phyloP scores from a whole-genome alignment of 1,139 yeast species.

The Geotrichum phurueaensis region DNA sequence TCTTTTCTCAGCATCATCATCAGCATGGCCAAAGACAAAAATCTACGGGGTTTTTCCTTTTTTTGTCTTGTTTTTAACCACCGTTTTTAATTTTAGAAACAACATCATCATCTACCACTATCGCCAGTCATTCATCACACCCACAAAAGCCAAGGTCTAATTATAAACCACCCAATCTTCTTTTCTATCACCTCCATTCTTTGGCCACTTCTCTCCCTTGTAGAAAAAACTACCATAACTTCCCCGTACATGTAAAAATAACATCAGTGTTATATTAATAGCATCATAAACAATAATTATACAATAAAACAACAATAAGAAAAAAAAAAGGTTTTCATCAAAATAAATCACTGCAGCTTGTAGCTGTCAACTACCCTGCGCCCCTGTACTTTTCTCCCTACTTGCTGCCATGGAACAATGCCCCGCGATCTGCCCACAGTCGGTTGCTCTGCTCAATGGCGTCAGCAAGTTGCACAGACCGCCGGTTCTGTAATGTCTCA shows the following conservation, averaged over 20 bases:
- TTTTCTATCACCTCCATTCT: no score
- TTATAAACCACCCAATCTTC: no score
- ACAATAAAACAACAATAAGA: not conserved
- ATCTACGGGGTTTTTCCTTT: not conserved
- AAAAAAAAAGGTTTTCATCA: not conserved
- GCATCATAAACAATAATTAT: no score
- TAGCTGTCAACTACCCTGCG: not conserved
- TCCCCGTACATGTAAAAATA: no score
- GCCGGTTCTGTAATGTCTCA: conserved; percentile 4
- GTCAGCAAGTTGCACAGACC: conserved; percentile 8
- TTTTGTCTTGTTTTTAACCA: not conserved
- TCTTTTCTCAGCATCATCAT: not conserved
- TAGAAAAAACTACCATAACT: no score
- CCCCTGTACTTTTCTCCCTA: not conserved
- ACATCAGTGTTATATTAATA: no score
- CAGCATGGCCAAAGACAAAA: not conserved
- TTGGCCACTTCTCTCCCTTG: no score
- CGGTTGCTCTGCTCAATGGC: conserved; percentile 4
- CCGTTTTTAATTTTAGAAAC: not conserved
- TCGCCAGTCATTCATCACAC: no score
- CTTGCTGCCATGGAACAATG: not conserved
- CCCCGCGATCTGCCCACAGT: conserved; percentile 11
- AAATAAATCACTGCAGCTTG: not conserved
- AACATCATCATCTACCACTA: not conserved
- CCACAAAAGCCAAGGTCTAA: no score